Percentiles rank a stretch among this genome's conserved stretches.
Evolutionary conservation across 768 basidiomycete species (phyloP).

Genomic region (Mycena olivaceomarginata): DNA sequence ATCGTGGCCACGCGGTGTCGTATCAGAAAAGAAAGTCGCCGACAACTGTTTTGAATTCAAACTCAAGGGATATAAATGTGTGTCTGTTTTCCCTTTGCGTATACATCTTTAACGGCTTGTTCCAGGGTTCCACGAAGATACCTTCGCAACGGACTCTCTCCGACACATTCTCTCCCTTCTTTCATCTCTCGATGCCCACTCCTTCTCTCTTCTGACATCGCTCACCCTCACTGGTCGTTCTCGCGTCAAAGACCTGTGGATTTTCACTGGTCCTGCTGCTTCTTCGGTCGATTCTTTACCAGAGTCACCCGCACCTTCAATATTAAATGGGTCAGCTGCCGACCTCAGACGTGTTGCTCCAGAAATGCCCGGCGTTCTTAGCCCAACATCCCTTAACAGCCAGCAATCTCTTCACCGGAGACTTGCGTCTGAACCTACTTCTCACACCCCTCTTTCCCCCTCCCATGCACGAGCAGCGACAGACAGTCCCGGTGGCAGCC

Average conservation of each 20-base stretch:
- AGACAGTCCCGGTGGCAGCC: slow-evolving; percentile 47
- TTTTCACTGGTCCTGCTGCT: slow-evolving; percentile 77
- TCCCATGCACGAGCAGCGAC: slow-evolving; percentile 60
- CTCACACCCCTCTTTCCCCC: slow-evolving; percentile 34
- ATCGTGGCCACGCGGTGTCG: slow-evolving; percentile 88
- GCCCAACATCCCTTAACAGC: slow-evolving; percentile 36
- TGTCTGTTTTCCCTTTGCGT: slow-evolving; percentile 44
- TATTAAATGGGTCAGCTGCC: slow-evolving; percentile 47
- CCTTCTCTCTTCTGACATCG: slow-evolving; percentile 81
- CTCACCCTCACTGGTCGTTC: slow-evolving; percentile 84
- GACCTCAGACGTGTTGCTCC: slow-evolving; percentile 49
- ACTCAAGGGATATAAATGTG: slow-evolving; percentile 89
- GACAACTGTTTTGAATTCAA: slow-evolving; percentile 87
- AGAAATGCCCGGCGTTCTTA: slow-evolving; percentile 31
- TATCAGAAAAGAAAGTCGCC: slow-evolving; percentile 85
- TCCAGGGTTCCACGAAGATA: slow-evolving; percentile 86
- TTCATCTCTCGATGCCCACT: slow-evolving; percentile 78
- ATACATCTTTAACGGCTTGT: slow-evolving; percentile 33
- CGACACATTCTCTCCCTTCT: slow-evolving; percentile 82
- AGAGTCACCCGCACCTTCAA: slow-evolving; percentile 58
- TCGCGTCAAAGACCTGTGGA: slow-evolving; percentile 85
- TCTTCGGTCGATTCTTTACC: slow-evolving; percentile 51
- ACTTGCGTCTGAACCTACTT: slow-evolving; percentile 58
- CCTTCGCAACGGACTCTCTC: slow-evolving; percentile 84
- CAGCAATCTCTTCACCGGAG: slow-evolving; percentile 57